Percentiles rank a stretch among this genome's conserved stretches.
phyloP scores from a whole-genome alignment of 352 stramenopile species.

The Elongisporangium anandrum region DNA sequence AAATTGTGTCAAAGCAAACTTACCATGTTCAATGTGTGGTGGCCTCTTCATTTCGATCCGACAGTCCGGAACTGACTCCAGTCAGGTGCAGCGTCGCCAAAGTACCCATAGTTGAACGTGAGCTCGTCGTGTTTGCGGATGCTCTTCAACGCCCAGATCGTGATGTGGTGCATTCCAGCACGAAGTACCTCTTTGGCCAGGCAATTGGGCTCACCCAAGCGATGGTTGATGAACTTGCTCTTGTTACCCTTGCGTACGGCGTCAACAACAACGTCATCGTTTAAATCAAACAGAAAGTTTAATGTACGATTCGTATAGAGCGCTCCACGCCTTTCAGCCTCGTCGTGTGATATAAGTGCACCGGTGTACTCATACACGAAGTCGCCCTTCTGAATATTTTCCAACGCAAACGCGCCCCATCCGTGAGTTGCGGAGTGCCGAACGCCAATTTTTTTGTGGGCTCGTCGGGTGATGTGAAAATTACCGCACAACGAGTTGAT shows the following conservation, averaged over 20 bases:
- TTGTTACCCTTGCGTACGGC: slow-evolving; percentile 90
- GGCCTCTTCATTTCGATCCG: background rate
- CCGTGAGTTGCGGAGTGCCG: slow-evolving; percentile 49
- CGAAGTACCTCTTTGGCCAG: slow-evolving; percentile 69
- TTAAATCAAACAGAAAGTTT: slow-evolving; percentile 91
- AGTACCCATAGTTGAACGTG: slow-evolving; percentile 63
- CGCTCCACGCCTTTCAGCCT: slow-evolving; percentile 53
- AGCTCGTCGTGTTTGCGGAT: slow-evolving; percentile 73
- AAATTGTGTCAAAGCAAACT: background rate
- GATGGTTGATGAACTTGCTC: slow-evolving; percentile 87
- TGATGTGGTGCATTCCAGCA: slow-evolving; percentile 87
- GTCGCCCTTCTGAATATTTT: slow-evolving; percentile 32
- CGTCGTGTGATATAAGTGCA: slow-evolving; percentile 53
- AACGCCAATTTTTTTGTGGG: slow-evolving; percentile 32
- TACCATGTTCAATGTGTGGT: background rate
- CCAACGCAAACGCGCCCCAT: slow-evolving; percentile 43
- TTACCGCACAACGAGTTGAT: background rate
- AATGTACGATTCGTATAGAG: slow-evolving; percentile 81
- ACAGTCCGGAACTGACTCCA: slow-evolving; percentile 43
- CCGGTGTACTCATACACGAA: slow-evolving; percentile 66
- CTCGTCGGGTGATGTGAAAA: background rate
- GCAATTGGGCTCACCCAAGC: slow-evolving; percentile 57
- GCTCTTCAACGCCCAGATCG: slow-evolving; percentile 77
- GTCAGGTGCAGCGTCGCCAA: slow-evolving; percentile 44
- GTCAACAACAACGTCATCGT: slow-evolving; percentile 85